Evolutionary conservation across 768 basidiomycete genomes (phyloP).

Genomic region (Naganishia antarctica): DNA sequence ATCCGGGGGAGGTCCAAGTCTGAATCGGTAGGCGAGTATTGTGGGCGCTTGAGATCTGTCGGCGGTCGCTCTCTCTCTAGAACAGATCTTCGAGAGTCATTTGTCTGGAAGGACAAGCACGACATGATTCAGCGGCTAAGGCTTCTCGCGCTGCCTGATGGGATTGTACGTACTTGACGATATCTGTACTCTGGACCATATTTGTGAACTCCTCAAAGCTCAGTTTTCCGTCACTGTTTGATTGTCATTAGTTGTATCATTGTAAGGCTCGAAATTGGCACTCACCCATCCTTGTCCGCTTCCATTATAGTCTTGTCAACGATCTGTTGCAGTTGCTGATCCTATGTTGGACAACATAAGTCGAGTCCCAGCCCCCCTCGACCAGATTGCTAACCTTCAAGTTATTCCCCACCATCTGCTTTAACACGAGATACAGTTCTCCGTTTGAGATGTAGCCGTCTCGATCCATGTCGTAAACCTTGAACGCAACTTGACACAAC

Average conservation of each 20-base stretch:
- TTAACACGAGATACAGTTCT: conserved; percentile 93
- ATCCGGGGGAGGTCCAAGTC: not conserved
- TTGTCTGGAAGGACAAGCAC: conserved; percentile 52
- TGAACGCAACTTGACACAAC: conserved; percentile 77
- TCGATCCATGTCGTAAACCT: conserved; percentile 97
- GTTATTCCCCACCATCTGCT: conserved; percentile 99
- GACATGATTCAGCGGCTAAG: not conserved
- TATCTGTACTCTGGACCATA: conserved; percentile 98
- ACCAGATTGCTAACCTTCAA: conserved; percentile 64
- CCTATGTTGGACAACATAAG: conserved; percentile 53
- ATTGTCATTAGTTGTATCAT: conserved; percentile 11
- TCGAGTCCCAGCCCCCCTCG: not conserved
- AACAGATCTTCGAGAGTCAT: conserved; percentile 95
- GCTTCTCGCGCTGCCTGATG: too few relatives aligned
- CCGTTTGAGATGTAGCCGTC: conserved; percentile 98
- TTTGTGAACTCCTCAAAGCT: conserved; percentile 93
- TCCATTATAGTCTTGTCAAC: conserved; percentile 99
- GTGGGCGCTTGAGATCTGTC: not conserved
- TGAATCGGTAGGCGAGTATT: not conserved
- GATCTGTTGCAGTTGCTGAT: conserved; percentile 97
- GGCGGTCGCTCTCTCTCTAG: conserved; percentile 47
- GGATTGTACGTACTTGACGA: conserved; percentile 62
- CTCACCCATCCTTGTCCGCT: conserved; percentile 83
- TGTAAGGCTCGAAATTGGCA: not conserved
- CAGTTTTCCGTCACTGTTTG: conserved; percentile 73